Percentiles rank a stretch among this genome's conserved stretches.
Evolutionary conservation across 148 eudicot species (phyloP).

Genomic region (Silene uniflora): DNA sequence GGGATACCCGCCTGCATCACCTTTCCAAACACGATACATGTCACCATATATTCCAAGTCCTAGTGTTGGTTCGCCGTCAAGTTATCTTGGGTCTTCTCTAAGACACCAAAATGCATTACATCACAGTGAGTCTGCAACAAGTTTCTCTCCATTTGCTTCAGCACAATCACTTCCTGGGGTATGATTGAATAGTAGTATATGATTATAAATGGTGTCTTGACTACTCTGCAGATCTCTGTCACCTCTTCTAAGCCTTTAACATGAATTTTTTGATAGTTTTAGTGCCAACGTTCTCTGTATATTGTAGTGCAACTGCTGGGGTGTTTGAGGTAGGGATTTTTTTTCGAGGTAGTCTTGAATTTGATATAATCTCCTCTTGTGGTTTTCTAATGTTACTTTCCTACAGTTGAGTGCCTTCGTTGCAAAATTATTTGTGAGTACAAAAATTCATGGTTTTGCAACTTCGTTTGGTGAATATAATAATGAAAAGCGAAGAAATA

Average conservation of each 20-base stretch:
- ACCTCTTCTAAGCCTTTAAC: constrained; percentile 7
- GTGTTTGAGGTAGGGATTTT: background rate
- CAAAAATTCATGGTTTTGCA: background rate
- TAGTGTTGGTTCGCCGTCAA: constrained; percentile 50
- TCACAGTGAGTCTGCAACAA: constrained; percentile 59
- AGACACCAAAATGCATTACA: constrained; percentile 53
- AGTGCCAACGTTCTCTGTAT: constrained; percentile 19
- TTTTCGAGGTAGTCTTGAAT: constrained; percentile 3
- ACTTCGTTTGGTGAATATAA: background rate
- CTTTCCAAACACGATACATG: constrained; percentile 34
- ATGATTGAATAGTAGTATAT: constrained; percentile 18
- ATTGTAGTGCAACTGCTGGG: constrained; percentile 19
- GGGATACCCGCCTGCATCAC: constrained; percentile 56
- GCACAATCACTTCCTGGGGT: constrained; percentile 67
- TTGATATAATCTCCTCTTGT: background rate
- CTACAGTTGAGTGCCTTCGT: background rate
- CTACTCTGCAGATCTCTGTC: constrained; percentile 13
- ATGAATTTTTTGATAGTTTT: background rate
- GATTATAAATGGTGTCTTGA: background rate
- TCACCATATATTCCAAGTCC: constrained; percentile 55
- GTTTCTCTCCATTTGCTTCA: constrained; percentile 71
- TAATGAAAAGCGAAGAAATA: too few species aligned
- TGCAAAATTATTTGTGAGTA: background rate
- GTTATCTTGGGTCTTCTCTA: constrained; percentile 58
- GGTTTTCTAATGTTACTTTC: background rate